Base-by-base conservation (phyloP, 345 rosid genomes). In the Physaria fendleri region DNA sequence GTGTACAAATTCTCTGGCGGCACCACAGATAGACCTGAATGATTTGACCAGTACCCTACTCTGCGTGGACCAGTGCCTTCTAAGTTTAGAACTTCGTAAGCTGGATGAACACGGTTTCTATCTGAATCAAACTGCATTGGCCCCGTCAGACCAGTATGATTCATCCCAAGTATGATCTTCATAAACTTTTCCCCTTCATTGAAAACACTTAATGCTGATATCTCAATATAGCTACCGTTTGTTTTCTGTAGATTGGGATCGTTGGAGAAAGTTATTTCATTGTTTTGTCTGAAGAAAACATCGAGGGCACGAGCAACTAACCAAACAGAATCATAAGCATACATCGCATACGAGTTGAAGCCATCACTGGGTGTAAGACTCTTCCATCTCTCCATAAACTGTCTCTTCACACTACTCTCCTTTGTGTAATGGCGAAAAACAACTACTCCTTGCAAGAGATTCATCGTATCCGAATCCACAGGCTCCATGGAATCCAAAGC, bases 321-420 rank as follows among this genome's bases (percentile, higher is more conserved):
- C 97, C 95, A 87, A 47, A 93, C 88, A 5, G 95, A 80, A 64
- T 93, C 99, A 66, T 93, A 93, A 58, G 97, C 99, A 65, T 79
- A 89, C 41, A 86, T 79, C 0, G 95, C 91, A 33, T 87, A 93
- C 18, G 95, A 83, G 74, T 89, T 93, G 59, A 85, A 79, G 10
- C 77, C 76, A 20, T 29, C 44, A 2, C 17, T 46, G 13, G 30
- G 37, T 12, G 24, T 61, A 45, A 69, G 29, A 21, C 29, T 77
- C 41, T 61, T 88, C 95, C 87, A 83, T 37, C 74, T 76, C 5
- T 80, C 75, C 58, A 77, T 32, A 24, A 93, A 83, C 18, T 27
- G 68, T 71, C 58, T 83, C 64, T 83, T 89, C 51, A n/a, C 40
- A 46, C 67, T 74, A 38, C 77, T 83, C 43, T 89, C 92, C 0